phyloP scores from a whole-genome alignment of 129 eudicot species.

The Flaveria bidentis region DNA sequence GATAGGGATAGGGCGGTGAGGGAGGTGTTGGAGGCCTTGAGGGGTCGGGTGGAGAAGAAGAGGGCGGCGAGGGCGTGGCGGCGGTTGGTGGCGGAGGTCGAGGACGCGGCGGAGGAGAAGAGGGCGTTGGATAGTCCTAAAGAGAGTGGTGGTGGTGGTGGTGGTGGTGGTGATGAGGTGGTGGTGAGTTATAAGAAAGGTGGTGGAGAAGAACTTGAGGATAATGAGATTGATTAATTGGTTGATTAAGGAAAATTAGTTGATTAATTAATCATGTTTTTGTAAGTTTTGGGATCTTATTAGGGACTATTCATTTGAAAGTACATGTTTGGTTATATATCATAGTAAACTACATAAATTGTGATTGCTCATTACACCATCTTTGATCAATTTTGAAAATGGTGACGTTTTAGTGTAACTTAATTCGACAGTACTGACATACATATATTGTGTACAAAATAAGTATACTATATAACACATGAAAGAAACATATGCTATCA shows the following conservation, averaged over 20 bases:
- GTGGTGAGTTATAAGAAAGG: constrained; percentile 27
- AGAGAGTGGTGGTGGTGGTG: constrained; percentile 28
- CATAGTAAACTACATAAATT: not conserved
- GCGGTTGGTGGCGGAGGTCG: constrained; percentile 12
- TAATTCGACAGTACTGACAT: too few species aligned
- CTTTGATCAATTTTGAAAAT: too few species aligned
- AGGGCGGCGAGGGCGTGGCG: constrained; percentile 5
- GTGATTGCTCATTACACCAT: not conserved
- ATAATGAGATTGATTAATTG: constrained; percentile 35
- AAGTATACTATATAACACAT: too few species aligned
- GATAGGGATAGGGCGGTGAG: constrained; percentile 62
- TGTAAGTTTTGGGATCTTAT: constrained; percentile 29
- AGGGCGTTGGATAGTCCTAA: constrained; percentile 71
- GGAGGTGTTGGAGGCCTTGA: constrained; percentile 64
- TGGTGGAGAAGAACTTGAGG: constrained; percentile 28
- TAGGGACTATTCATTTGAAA: not conserved
- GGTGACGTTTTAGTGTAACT: too few species aligned
- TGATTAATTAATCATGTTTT: not conserved
- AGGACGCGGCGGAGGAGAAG: constrained; percentile 61
- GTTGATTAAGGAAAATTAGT: constrained; percentile 1
- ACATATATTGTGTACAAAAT: too few species aligned
- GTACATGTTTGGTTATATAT: constrained; percentile 14
- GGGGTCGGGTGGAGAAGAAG: constrained; percentile 48
- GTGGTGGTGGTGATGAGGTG: constrained; percentile 36
- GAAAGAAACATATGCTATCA: too few species aligned